Evolutionary conservation across 345 rosid species (phyloP), one percentile per base, ranked within the genome.

Genomic region (Eucalyptus polybractea): DNA sequence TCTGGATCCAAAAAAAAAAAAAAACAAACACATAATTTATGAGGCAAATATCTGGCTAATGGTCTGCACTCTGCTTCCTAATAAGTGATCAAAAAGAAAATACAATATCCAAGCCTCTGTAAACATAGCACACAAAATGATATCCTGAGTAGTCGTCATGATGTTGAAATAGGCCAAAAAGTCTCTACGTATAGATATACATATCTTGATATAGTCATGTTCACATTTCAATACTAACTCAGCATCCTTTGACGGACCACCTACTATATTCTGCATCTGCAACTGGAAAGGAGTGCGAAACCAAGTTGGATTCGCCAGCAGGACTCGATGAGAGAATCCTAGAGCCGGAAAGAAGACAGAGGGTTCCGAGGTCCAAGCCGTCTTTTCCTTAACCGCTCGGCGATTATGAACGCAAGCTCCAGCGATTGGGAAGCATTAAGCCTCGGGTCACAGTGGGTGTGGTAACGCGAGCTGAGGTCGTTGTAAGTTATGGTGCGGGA

Each of bases 401-500:
- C 92, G 9, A 92, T 91, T 25, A 91, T 90, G 90, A 91, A 92
- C 12, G 93, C 93, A 5, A 92, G 93, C 91, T 92, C 94, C 19
- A 92, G 92, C 19, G 93, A 92, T 67, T 92, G 93, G 88, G 94
- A 92, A 87, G 93, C 94, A 54, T 90, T 92, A 13, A 92, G 93
- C 88, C 93, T 91, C 4, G 93, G 93, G 87, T 92, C 93, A 12
- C 93, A 92, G 45, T 91, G 93, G 87, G 93, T 92, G 90, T 91
- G 93, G 90, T 92, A 92, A 16, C 92, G 93, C 8, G 92, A 91
- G 58, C 91, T 72, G 51, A 92, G 88, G 86, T 92, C 94, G 21
- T 91, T 89, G 88, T 92, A 92, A 67, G 93, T 92, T 88, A 92
- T 87, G 37, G 93, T 91, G 72, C 89, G 91, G 31, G 93, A 91